A percentile compares a stretch with the other conserved stretches of the same genome.
These are phyloP conservation scores for Trametes sanguinea DNA, from an alignment of 768 basidiomycete species.

Conservation along the genomic window DNA sequence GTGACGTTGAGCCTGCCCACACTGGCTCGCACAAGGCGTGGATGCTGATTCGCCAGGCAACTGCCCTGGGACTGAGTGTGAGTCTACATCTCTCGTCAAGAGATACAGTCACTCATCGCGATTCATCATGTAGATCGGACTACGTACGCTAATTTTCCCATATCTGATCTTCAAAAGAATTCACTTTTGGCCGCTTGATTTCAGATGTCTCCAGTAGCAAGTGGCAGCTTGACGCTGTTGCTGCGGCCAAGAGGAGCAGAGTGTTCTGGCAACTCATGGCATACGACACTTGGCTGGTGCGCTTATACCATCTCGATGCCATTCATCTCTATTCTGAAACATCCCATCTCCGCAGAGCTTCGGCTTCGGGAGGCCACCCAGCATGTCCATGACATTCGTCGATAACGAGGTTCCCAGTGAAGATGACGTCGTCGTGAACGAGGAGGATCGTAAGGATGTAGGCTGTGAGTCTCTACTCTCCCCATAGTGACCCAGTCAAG, in stretches of 20 bases:
- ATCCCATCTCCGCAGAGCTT: conserved; percentile 48
- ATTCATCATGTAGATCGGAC: conserved; percentile 8
- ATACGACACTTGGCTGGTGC: conserved; percentile 62
- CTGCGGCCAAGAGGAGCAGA: conserved; percentile 50
- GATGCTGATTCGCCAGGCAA: conserved; percentile 56
- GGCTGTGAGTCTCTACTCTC: conserved; percentile 42
- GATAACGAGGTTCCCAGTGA: conserved; percentile 58
- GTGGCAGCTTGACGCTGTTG: conserved; percentile 58
- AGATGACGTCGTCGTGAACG: conserved; percentile 29
- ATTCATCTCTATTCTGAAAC: neutral
- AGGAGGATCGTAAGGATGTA: conserved; percentile 40
- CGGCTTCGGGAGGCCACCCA: conserved; percentile 60
- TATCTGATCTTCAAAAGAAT: no score
- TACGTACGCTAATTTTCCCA: no score
- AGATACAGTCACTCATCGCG: conserved; percentile 21
- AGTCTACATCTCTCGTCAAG: conserved; percentile 27
- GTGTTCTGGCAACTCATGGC: conserved; percentile 70
- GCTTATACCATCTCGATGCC: neutral
- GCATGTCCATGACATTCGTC: conserved; percentile 50
- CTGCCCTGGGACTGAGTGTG: conserved; percentile 61
- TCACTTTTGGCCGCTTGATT: neutral
- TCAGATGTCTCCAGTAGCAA: conserved; percentile 60
- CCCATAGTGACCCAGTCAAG: no score
- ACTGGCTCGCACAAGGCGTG: conserved; percentile 51
- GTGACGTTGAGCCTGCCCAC: conserved; percentile 47